These are phyloP conservation scores for Pseudopyricularia cyperi DNA, from an alignment of 2,329 filamentous ascomycete genomes.

Conservation along the genomic window DNA sequence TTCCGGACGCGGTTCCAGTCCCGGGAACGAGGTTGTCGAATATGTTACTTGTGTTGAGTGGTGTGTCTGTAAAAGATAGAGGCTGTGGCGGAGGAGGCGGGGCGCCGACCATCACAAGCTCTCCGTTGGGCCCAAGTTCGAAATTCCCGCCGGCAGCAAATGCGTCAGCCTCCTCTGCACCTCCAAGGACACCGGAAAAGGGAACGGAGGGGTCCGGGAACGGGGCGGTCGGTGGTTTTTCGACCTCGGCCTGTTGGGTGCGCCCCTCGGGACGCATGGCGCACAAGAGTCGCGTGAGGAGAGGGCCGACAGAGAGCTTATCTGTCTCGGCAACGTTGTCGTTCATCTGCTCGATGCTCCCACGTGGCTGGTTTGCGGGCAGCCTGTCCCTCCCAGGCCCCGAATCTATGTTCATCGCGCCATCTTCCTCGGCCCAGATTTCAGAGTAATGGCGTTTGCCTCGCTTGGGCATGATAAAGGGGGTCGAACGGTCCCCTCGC, in stretches of 20 bases:
- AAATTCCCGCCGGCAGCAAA: slow-evolving; percentile 1
- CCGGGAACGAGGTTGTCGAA: slow-evolving; percentile 11
- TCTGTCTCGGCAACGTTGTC: slow-evolving; percentile 83
- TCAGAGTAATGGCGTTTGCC: slow-evolving; percentile 80
- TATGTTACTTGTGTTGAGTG: not conserved
- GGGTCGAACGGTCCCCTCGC: slow-evolving; percentile 67
- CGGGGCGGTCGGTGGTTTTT: not conserved
- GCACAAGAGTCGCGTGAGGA: slow-evolving; percentile 70
- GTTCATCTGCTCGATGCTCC: slow-evolving; percentile 73
- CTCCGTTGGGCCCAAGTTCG: not conserved
- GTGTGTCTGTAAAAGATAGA: not conserved
- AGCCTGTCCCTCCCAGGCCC: slow-evolving; percentile 48
- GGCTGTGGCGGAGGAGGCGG: slow-evolving; percentile 1
- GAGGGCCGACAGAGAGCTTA: slow-evolving; percentile 73
- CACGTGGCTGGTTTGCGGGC: slow-evolving; percentile 69
- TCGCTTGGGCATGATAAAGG: slow-evolving; percentile 76
- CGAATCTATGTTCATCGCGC: slow-evolving; percentile 59
- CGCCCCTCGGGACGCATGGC: slow-evolving; percentile 68
- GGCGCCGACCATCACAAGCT: slow-evolving; percentile 2
- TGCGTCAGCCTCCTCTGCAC: slow-evolving; percentile 19
- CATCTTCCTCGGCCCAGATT: slow-evolving; percentile 90
- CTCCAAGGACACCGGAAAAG: slow-evolving; percentile 30
- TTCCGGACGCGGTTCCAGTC: slow-evolving; percentile 20
- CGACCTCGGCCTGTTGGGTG: slow-evolving; percentile 17
- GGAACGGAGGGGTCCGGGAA: slow-evolving; percentile 34